phyloP scores from a whole-genome alignment of 2,329 filamentous ascomycete genomes.

The Davidsoniella virescens region DNA sequence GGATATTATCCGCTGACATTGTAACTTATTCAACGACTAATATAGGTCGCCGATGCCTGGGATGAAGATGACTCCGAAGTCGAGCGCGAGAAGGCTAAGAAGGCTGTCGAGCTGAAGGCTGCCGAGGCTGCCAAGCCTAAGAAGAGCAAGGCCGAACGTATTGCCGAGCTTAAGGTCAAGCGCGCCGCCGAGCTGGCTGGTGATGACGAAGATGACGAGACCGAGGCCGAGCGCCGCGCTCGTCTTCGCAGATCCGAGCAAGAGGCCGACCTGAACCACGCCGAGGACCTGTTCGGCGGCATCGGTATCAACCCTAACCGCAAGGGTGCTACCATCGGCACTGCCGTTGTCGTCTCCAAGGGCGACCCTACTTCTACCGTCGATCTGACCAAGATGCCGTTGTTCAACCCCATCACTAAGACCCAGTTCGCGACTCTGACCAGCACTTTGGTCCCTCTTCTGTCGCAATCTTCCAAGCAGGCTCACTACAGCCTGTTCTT shows the following conservation, averaged over 20 bases:
- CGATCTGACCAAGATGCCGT: slow-evolving; percentile 60
- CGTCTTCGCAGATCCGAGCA: slow-evolving; percentile 67
- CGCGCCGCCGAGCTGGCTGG: slow-evolving; percentile 37
- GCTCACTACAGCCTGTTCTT: slow-evolving; percentile 80
- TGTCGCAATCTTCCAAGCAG: slow-evolving; percentile 65
- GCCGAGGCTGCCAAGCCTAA: slow-evolving; percentile 85
- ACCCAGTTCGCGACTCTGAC: slow-evolving; percentile 68
- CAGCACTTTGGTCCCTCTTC: slow-evolving; percentile 61
- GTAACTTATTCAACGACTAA: neutral
- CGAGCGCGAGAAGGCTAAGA: slow-evolving; percentile 83
- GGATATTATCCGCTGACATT: neutral
- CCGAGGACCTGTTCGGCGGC: slow-evolving; percentile 75
- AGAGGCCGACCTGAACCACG: slow-evolving; percentile 76
- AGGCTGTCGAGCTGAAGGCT: slow-evolving; percentile 76
- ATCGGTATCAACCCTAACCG: slow-evolving; percentile 51
- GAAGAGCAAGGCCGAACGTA: slow-evolving; percentile 69
- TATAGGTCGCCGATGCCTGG: slow-evolving; percentile 88
- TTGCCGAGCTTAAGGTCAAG: slow-evolving; percentile 59
- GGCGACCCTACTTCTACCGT: slow-evolving; percentile 63
- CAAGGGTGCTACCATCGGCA: slow-evolving; percentile 48
- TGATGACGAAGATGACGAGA: slow-evolving; percentile 43
- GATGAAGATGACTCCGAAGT: slow-evolving; percentile 94
- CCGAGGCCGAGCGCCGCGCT: slow-evolving; percentile 54
- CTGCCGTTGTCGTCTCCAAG: slow-evolving; percentile 51
- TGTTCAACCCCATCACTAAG: slow-evolving; percentile 86